A percentile compares a stretch with the other conserved stretches of the same genome.
phyloP scores from a whole-genome alignment of 371 early-diverging fungal species.

The Mucor sp. region DNA sequence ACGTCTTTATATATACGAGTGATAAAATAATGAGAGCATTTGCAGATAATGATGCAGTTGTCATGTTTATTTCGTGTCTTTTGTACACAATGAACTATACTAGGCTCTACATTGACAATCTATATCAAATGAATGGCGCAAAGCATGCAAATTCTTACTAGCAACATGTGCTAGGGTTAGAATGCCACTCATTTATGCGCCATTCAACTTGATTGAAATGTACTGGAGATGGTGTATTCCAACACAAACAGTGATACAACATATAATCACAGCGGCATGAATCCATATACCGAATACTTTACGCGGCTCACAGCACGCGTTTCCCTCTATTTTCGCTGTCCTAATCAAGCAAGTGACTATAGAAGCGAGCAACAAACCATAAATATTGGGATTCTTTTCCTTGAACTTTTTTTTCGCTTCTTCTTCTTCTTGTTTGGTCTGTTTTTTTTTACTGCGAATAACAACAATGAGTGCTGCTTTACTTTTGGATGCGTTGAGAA shows the following conservation, averaged over 20 bases:
- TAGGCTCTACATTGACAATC: not conserved
- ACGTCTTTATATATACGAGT: not conserved
- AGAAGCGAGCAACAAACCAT: not conserved
- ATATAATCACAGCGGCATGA: not conserved
- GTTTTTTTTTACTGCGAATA: not conserved
- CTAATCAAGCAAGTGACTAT: not conserved
- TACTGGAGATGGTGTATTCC: not conserved
- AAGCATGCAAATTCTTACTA: no score
- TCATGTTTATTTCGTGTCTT: no score
- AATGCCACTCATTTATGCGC: not conserved
- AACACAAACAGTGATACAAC: not conserved
- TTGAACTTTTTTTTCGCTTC: not conserved
- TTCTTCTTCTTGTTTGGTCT: not conserved
- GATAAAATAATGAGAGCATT: not conserved
- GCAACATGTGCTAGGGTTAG: no score
- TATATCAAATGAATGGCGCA: no score
- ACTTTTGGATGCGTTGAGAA: conserved; percentile 19
- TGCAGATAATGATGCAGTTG: not conserved
- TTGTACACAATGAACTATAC: not conserved
- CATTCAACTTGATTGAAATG: no score
- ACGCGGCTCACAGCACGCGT: not conserved
- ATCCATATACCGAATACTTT: not conserved
- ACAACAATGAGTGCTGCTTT: conserved; percentile 3
- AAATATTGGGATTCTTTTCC: not conserved
- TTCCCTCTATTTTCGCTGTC: not conserved